Evolutionary conservation across 257 asterid species (phyloP), one percentile per base, ranked within the genome.

Genomic region (Gentiana straminea): DNA sequence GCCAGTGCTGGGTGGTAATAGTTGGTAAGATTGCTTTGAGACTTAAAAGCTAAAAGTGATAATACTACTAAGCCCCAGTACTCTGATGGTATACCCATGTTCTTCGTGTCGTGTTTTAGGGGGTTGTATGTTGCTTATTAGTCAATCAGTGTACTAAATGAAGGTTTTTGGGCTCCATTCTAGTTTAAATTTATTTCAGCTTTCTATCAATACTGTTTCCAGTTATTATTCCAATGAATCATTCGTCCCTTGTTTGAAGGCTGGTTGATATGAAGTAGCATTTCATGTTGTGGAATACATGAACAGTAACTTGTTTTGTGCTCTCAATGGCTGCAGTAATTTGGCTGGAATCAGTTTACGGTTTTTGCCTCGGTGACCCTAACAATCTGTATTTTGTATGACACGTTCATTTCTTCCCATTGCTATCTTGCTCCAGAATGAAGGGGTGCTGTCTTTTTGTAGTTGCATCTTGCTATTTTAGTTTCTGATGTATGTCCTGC

Each of bases 11-110:
- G 94, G 80, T 81, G 83, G 79, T 76, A 73, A 79, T 87, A 82
- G 98, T 88, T 81, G 95, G 98, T 92, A 92, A 92, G 98, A 87
- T 80, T 87, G 94, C 95, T 84, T 86, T 57, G 82, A 77, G 98
- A 84, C 96, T 88, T 72, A 71, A 88, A 83, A 81, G 67, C 84
- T 81, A 72, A 84, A 79, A 73, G 78, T 77, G 77, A 71, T 78
- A 73, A 68, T 79, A 68, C 72, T 78, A 76, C 62, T 67, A 71
- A 83, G 94, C 61, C 74, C 65, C 58, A 71, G 72, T 70, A 54
- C 58, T 73, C 77, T 77, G 46, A 60, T 83, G 83, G 76, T 69
- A 61, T 90, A 79, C 89, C 86, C 77, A 38, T 71, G 64, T 68
- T 64, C 77, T 81, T 75, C 73, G 68, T 77, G 74, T 78, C 82